Evolutionary conservation across 441 rosid genomes (phyloP).

Genomic region (Rhodomyrtus psidioides): DNA sequence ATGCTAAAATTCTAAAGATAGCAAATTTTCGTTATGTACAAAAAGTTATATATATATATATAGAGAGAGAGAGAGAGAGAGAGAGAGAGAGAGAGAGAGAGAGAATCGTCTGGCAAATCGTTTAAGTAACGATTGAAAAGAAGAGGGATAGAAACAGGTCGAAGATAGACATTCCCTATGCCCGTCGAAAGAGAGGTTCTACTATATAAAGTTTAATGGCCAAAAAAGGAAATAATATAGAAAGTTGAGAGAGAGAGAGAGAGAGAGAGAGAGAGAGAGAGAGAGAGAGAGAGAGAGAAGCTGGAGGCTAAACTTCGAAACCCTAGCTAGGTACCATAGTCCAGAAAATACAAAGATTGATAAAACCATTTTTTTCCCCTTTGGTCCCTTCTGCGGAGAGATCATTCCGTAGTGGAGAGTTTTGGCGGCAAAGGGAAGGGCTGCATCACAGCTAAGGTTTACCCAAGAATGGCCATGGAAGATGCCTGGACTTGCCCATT

Average conservation of each 20-base stretch:
- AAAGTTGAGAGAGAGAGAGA: not conserved
- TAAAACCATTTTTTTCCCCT: not conserved
- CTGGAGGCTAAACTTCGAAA: not conserved
- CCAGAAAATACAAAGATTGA: not conserved
- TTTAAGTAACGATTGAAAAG: not conserved
- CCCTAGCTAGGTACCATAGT: not conserved
- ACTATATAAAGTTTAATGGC: not conserved
- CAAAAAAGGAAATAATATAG: not conserved
- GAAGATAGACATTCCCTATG: not conserved
- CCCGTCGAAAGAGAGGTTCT: not conserved
- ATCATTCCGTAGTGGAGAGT: not conserved
- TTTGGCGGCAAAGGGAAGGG: not conserved
- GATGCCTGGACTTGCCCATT: not conserved
- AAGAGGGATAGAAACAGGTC: not conserved
- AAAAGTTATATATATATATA: rapidly evolving
- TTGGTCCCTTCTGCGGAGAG: not conserved
- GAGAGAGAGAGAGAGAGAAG: not conserved
- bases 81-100: too few relatives aligned
- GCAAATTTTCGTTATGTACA: not conserved
- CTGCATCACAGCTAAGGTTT: not conserved
- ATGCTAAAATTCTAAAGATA: not conserved
- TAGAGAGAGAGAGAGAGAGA: too few relatives aligned
- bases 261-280: too few relatives aligned
- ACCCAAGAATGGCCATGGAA: not conserved
- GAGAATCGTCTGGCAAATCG: not conserved